These are phyloP conservation scores for Kalmusia sp. DNA, from an alignment of 2,329 filamentous ascomycete species.

Conservation along the genomic window DNA sequence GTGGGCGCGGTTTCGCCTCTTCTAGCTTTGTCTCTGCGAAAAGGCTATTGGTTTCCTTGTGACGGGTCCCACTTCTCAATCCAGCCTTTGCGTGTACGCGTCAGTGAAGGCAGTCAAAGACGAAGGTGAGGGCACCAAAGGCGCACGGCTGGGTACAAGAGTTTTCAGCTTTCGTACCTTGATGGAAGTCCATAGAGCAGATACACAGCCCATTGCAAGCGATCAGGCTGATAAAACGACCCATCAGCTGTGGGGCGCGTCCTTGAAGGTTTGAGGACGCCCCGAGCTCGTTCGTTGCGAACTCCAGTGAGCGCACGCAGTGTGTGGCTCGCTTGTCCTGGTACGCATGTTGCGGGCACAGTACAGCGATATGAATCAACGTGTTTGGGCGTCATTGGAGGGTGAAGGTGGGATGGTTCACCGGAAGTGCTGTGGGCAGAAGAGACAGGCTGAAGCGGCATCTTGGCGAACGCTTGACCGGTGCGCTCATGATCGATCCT, in stretches of 20 bases:
- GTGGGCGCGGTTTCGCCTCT: neutral
- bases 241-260: neutral
- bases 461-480: neutral
- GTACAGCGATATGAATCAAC: neutral
- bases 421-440: neutral
- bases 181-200: neutral
- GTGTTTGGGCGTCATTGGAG: neutral
- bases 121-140: too few species aligned
- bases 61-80: neutral
- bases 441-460: neutral
- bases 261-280: neutral
- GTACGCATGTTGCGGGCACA: neutral
- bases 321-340: neutral
- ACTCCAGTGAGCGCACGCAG: neutral
- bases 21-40: neutral
- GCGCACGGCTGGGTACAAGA: too few species aligned
- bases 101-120: too few species aligned
- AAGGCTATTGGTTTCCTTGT: neutral
- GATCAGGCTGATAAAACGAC: neutral
- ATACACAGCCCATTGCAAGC: neutral
- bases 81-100: neutral
- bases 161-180: neutral
- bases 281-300: neutral
- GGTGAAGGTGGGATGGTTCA: neutral
- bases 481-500: neutral